Evolutionary conservation across 2,329 filamentous ascomycete genomes (phyloP).

Genomic region (Trichoderma sp.): DNA sequence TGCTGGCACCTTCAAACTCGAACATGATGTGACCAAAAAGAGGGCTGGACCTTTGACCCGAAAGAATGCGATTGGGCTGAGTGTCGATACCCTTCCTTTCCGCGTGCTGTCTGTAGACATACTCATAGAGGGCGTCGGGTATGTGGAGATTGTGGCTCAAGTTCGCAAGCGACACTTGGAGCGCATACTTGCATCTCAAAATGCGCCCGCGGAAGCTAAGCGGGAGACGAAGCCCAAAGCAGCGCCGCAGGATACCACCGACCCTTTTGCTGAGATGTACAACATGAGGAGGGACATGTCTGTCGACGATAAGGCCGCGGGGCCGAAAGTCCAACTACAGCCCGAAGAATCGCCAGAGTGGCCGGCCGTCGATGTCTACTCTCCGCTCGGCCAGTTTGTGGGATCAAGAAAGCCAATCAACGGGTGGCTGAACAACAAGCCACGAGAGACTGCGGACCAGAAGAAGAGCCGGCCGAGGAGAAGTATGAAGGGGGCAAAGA

Average conservation of each 20-base stretch:
- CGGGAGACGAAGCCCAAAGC: slow-evolving; percentile 20
- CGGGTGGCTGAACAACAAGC: slow-evolving; percentile 66
- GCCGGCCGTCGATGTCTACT: slow-evolving; percentile 82
- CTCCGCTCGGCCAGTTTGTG: slow-evolving; percentile 80
- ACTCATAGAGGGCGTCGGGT: slow-evolving; percentile 87
- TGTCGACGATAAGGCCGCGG: background rate
- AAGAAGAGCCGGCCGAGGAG: slow-evolving; percentile 60
- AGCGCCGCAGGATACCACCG: slow-evolving; percentile 1
- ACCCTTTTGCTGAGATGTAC: slow-evolving; percentile 35
- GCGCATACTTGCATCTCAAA: slow-evolving; percentile 29
- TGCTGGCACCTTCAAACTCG: slow-evolving; percentile 74
- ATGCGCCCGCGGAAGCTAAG: slow-evolving; percentile 23
- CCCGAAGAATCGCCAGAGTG: slow-evolving; percentile 45
- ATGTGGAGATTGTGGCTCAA: slow-evolving; percentile 86
- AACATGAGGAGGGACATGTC: slow-evolving; percentile 31
- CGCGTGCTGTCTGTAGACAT: slow-evolving; percentile 79
- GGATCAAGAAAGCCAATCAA: slow-evolving; percentile 68
- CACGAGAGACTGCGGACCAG: slow-evolving; percentile 50
- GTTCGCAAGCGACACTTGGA: slow-evolving; percentile 60
- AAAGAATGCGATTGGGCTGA: slow-evolving; percentile 62
- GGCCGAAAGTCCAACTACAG: slow-evolving; percentile 16
- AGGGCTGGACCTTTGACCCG: slow-evolving; percentile 73
- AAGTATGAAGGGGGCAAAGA: slow-evolving; percentile 67
- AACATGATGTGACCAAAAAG: slow-evolving; percentile 79
- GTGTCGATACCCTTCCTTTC: slow-evolving; percentile 73